Conservation (phyloP, 73 alveolate genomes). For the Tetrahymena malaccensis region DNA sequence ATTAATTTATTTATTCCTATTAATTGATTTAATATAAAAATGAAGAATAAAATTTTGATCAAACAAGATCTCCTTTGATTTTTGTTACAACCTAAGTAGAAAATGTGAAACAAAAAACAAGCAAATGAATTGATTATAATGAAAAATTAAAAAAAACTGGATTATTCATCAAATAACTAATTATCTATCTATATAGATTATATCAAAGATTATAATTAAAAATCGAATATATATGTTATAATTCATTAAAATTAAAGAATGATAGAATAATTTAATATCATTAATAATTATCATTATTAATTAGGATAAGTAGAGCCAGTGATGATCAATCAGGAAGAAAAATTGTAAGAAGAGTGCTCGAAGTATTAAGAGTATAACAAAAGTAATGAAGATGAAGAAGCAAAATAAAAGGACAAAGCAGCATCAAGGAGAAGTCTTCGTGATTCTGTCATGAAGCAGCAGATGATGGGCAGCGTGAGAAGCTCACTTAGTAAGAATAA, state of each 20-base stretch:
- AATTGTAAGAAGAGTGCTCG: background rate
- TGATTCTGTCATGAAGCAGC: background rate
- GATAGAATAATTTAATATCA: background rate
- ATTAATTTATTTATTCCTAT: too few species aligned
- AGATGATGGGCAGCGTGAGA: background rate
- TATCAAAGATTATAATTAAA: background rate
- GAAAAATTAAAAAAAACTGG: background rate
- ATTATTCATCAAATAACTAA: background rate
- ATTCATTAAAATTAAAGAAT: background rate
- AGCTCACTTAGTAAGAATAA: background rate
- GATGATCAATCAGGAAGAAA: background rate
- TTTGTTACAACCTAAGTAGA: too few species aligned
- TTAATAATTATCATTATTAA: background rate
- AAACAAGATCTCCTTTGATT: background rate
- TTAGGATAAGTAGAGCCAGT: background rate
- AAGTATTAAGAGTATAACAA: background rate
- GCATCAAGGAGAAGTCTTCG: background rate
- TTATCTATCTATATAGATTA: too few species aligned
- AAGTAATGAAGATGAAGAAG: background rate
- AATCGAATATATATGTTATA: background rate
- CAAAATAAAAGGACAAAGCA: background rate
- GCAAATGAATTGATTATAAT: background rate
- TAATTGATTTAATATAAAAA: background rate
- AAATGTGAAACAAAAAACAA: background rate
- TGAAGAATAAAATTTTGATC: background rate